A percentile compares a stretch with the other conserved stretches of the same genome.
Evolutionary conservation across 495 filamentous ascomycete species (phyloP).

Genomic region (Massariosphaeria phaeospora): DNA sequence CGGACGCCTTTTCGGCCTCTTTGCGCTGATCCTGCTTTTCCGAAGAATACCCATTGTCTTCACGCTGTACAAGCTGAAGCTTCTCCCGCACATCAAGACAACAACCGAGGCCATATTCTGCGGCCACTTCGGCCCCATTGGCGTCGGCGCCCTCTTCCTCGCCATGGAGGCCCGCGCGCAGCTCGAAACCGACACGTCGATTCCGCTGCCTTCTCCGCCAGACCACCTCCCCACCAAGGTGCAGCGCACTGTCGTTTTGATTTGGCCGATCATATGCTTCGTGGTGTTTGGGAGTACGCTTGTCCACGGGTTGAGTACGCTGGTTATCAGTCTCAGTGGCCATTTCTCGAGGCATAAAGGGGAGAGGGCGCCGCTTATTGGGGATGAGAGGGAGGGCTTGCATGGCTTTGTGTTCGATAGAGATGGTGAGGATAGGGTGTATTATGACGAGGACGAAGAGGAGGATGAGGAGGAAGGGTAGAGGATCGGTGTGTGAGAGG

Average conservation of each 20-base stretch:
- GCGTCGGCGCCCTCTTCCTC: conserved; percentile 49
- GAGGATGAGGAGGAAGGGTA: conserved; percentile 3
- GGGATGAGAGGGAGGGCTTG: conserved; percentile 42
- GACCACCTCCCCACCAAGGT: conserved; percentile 25
- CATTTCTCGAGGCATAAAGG: conserved; percentile 42
- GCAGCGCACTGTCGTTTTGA: conserved; percentile 38
- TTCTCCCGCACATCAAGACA: conserved; percentile 45
- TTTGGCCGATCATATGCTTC: conserved; percentile 50
- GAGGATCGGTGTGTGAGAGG: no score
- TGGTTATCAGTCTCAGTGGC: conserved; percentile 42
- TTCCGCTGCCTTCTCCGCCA: conserved; percentile 41
- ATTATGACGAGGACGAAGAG: not conserved
- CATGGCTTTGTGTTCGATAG: conserved; percentile 45
- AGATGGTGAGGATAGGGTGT: conserved; percentile 35
- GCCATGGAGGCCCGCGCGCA: conserved; percentile 49
- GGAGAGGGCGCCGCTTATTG: conserved; percentile 44
- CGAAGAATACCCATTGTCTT: conserved; percentile 47
- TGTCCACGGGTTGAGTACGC: conserved; percentile 46
- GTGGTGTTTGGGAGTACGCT: conserved; percentile 47
- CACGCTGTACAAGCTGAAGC: conserved; percentile 35
- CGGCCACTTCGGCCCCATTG: conserved; percentile 53
- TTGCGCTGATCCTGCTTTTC: conserved; percentile 45
- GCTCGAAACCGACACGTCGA: conserved; percentile 42
- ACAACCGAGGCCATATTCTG: conserved; percentile 48
- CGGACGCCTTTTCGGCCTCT: conserved; percentile 40